Conservation (phyloP, 169 alveolate genomes). For the Eimeria brunetti region DNA sequence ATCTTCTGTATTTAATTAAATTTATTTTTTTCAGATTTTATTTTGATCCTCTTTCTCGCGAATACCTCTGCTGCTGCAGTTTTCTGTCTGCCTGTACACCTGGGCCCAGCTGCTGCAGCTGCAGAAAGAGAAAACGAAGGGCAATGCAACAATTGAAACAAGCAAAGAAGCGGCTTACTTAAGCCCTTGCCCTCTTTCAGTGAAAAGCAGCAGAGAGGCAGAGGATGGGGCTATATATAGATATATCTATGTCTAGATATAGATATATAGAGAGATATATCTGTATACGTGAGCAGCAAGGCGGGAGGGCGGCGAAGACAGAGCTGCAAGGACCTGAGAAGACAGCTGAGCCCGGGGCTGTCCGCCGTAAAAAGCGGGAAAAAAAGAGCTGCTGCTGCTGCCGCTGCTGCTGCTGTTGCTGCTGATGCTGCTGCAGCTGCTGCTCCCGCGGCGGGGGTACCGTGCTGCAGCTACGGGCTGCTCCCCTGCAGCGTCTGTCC, state of each 20-base stretch:
- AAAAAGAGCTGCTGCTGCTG: not conserved
- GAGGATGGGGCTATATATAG: too few relatives aligned
- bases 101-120: not conserved
- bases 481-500: not conserved
- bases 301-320: not conserved
- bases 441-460: slow-evolving; percentile 13
- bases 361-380: not conserved
- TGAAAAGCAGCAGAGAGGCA: not conserved
- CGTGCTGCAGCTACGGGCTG: not conserved
- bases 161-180: not conserved
- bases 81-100: not conserved
- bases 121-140: not conserved
- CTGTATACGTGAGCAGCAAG: not conserved
- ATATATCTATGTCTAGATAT: too few relatives aligned
- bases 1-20: not conserved
- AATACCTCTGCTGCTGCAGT: not conserved
- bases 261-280: not conserved
- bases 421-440: slow-evolving; percentile 34
- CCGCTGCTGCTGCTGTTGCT: slow-evolving; percentile 34
- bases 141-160: not conserved
- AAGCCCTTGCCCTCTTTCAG: not conserved
- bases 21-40: not conserved
- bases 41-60: not conserved
- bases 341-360: not conserved
- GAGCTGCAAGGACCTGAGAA: not conserved